A percentile compares a stretch with the other conserved stretches of the same genome.
Conservation (phyloP, 148 eudicot genomes). For the Selenicereus undatus region DNA sequence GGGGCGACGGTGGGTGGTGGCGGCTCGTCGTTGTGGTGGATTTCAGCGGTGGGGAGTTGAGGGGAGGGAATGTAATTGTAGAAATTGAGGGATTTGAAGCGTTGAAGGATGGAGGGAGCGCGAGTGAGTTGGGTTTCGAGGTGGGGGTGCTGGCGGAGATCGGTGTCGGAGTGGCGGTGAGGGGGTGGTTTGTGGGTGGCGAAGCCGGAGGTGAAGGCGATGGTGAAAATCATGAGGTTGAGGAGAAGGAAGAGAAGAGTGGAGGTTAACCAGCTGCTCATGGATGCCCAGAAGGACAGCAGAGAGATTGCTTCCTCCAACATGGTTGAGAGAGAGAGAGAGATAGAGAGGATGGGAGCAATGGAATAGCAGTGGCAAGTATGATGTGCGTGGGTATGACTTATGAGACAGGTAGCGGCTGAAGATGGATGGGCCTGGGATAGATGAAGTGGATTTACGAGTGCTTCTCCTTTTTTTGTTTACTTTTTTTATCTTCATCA, state of each 20-base stretch:
- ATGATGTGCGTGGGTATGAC: neutral
- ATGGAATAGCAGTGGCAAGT: neutral
- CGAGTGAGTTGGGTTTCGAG: slow-evolving; percentile 23
- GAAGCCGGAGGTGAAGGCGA: slow-evolving; percentile 51
- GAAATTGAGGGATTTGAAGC: slow-evolving; percentile 63
- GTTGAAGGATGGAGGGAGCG: slow-evolving; percentile 59
- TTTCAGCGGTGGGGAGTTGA: slow-evolving; percentile 4
- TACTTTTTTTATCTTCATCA: too few species aligned
- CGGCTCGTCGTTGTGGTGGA: slow-evolving; percentile 3
- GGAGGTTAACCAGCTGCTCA: slow-evolving; percentile 80
- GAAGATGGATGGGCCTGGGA: too few species aligned
- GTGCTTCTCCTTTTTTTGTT: neutral
- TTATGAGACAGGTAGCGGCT: neutral
- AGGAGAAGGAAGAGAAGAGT: slow-evolving; percentile 68
- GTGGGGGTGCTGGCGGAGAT: slow-evolving; percentile 14
- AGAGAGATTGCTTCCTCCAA: slow-evolving; percentile 50
- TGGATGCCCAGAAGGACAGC: slow-evolving; percentile 61
- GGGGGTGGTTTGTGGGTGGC: slow-evolving; percentile 26
- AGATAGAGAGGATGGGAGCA: neutral
- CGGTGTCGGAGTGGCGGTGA: slow-evolving; percentile 9
- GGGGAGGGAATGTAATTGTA: slow-evolving; percentile 30
- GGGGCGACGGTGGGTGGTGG: slow-evolving; percentile 23
- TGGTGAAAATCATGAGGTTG: slow-evolving; percentile 73
- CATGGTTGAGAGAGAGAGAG: slow-evolving; percentile 29
- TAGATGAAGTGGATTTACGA: neutral